Evolutionary conservation across 2,329 filamentous ascomycete species (phyloP), one percentile per base, ranked within the genome.

Genomic region (Cytospora leucostoma): DNA sequence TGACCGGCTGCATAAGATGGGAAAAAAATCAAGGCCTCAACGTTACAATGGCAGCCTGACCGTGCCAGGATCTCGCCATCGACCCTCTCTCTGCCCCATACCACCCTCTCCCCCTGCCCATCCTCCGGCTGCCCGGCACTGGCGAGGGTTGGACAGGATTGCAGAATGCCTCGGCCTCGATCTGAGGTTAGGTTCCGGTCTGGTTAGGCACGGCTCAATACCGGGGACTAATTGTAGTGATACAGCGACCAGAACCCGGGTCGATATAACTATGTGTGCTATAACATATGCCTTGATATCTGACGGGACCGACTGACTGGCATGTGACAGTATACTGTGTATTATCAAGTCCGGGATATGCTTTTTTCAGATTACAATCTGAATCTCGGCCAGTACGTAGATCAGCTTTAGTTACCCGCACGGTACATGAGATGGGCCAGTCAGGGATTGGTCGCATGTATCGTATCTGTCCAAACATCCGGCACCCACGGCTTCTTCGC

Each of bases 381-480:
- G 38, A 38, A 37, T 61, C 19, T 8, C 49, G 58, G 38, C 53
- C 47, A 54, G 50, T 15, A 33, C 56, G 44, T 59, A 40, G 27
- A 53, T 50, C 44, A 54, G 27, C 47, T 37, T 15, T 40, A 61
- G 57, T 47, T 59, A 52, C 49, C 44, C 50, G 17, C 5, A 40
- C 17, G 54, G 40, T 37, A 38, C 17, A 55, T 7, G 1, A n/a
- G 10, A 15, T 38, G 19, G 17, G 13, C 50, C 49, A 35, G 44
- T 8, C 35, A 37, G 8, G 35, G 35, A 8, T 10, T 37, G 35
- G 2, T 27, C 27, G 35, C 35, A 37, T 37, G 35, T 37, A 37
- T 8, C 11, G 34, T 35, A 35, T n/a, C n/a, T n/a, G n/a, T n/a
- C 2, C 27, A 2, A 27, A 27, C 27, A 27, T 27, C 27, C 27